phyloP scores from a whole-genome alignment of 768 basidiomycete species.

The Mycena alexandri region DNA sequence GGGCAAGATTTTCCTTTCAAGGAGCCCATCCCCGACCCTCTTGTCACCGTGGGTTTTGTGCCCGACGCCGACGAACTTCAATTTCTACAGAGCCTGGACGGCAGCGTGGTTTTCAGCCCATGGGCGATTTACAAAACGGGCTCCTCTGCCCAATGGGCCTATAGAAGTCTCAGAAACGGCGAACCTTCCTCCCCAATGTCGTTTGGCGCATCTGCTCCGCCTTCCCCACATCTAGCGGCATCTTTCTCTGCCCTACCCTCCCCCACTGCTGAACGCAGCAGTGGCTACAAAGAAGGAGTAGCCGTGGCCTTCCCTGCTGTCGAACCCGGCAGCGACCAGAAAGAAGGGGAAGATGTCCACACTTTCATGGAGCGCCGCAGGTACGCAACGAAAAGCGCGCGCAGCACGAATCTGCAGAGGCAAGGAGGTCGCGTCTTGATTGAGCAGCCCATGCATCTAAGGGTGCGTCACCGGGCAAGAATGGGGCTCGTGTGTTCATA shows the following conservation, averaged over 20 bases:
- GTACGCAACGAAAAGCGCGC: conserved; percentile 27
- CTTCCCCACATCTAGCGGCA: conserved; percentile 23
- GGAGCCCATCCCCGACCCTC: conserved; percentile 26
- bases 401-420: conserved; percentile 18
- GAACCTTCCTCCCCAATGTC: conserved; percentile 1
- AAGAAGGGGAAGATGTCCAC: conserved; percentile 27
- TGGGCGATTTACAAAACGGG: conserved; percentile 5
- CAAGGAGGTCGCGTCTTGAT: conserved; percentile 16
- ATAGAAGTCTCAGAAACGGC: conserved; percentile 4
- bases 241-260: neutral
- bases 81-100: conserved; percentile 12
- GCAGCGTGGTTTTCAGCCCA: conserved; percentile 25
- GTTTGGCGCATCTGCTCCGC: neutral
- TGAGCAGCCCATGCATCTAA: conserved; percentile 20
- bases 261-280: conserved; percentile 29
- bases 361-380: conserved; percentile 31
- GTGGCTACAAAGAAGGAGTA: conserved; percentile 32
- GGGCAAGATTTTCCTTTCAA: conserved; percentile 23
- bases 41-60: conserved; percentile 10
- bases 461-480: conserved; percentile 29
- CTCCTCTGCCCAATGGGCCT: neutral
- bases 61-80: conserved; percentile 14
- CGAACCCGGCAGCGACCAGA: conserved; percentile 33
- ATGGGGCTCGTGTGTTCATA: conserved; percentile 29
- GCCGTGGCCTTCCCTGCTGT: conserved; percentile 19